A percentile compares a stretch with the other conserved stretches of the same genome.
Evolutionary conservation across 192 early-diverging fungal species (phyloP).

Genomic region (Backusella liffmaniae): DNA sequence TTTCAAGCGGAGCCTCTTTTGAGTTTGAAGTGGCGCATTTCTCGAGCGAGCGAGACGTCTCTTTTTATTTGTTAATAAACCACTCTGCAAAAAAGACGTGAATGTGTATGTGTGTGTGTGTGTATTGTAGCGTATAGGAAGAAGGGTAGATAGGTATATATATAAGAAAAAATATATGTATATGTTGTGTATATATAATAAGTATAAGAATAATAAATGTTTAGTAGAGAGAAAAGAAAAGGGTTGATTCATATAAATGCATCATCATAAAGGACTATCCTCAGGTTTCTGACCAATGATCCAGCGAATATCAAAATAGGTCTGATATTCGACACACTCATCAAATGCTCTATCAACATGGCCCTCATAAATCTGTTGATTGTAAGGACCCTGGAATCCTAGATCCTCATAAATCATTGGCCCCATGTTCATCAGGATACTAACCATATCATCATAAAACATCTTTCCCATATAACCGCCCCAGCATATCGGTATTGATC

Average conservation of each 20-base stretch:
- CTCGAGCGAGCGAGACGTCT: no score
- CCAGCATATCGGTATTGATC: constrained; percentile 29
- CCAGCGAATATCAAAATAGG: constrained; percentile 25
- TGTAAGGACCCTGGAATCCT: constrained; percentile 2
- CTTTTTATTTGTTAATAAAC: no score
- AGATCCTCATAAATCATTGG: neutral
- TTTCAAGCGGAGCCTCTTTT: neutral
- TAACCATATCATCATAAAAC: constrained; percentile 9
- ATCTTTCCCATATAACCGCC: constrained; percentile 28
- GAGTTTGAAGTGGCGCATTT: neutral
- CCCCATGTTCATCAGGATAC: neutral
- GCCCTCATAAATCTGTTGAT: neutral
- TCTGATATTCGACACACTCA: constrained; percentile 30
- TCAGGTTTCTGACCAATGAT: neutral
- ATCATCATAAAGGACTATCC: neutral
- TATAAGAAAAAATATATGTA: neutral
- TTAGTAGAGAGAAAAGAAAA: no score
- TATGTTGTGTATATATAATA: no score
- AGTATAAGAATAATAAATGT: neutral
- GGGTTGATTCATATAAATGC: no score
- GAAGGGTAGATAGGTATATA: neutral
- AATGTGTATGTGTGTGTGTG: neutral
- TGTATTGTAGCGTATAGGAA: neutral
- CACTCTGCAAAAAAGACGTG: neutral
- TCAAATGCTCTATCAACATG: constrained; percentile 32